These are phyloP conservation scores for Emmonsiellopsis sp. DNA, from an alignment of 2,329 filamentous ascomycete species.

Conservation along the genomic window DNA sequence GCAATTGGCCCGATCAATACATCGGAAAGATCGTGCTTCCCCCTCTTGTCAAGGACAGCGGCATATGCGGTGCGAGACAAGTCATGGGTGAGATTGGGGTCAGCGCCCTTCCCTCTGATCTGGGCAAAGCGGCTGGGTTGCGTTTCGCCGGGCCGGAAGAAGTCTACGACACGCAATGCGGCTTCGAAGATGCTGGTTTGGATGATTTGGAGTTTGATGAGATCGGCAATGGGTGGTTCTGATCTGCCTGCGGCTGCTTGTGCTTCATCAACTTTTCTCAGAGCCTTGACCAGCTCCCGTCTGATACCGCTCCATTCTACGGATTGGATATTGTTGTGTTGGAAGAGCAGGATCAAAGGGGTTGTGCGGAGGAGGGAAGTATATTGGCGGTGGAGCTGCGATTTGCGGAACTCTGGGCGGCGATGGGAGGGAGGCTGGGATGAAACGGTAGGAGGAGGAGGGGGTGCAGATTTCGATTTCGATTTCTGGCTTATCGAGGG, in stretches of 20 bases:
- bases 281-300: slow-evolving; percentile 54
- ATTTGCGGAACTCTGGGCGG: slow-evolving; percentile 76
- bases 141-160: slow-evolving; percentile 51
- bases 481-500: slow-evolving; percentile 43
- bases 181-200: slow-evolving; percentile 83
- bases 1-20: slow-evolving; percentile 75
- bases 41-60: slow-evolving; percentile 40
- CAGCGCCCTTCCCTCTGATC: slow-evolving; percentile 23
- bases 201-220: slow-evolving; percentile 70
- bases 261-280: slow-evolving; percentile 57
- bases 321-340: slow-evolving; percentile 67
- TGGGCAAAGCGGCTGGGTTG: slow-evolving; percentile 3
- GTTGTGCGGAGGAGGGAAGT: slow-evolving; percentile 78
- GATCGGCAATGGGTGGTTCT: slow-evolving; percentile 40
- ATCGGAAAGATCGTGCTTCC: slow-evolving; percentile 56
- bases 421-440: slow-evolving; percentile 83
- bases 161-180: slow-evolving; percentile 77
- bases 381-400: slow-evolving; percentile 78
- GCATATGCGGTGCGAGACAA: slow-evolving; percentile 48
- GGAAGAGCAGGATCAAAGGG: slow-evolving; percentile 77
- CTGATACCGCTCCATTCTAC: slow-evolving; percentile 65
- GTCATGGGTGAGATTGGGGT: slow-evolving; percentile 44
- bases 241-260: slow-evolving; percentile 47
- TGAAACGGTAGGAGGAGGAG: slow-evolving; percentile 39
- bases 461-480: slow-evolving; percentile 16